Percentiles rank a stretch among this genome's conserved stretches.
phyloP scores from a whole-genome alignment of 1,284 basidiomycete species.

The Porphyrellus sp. region DNA sequence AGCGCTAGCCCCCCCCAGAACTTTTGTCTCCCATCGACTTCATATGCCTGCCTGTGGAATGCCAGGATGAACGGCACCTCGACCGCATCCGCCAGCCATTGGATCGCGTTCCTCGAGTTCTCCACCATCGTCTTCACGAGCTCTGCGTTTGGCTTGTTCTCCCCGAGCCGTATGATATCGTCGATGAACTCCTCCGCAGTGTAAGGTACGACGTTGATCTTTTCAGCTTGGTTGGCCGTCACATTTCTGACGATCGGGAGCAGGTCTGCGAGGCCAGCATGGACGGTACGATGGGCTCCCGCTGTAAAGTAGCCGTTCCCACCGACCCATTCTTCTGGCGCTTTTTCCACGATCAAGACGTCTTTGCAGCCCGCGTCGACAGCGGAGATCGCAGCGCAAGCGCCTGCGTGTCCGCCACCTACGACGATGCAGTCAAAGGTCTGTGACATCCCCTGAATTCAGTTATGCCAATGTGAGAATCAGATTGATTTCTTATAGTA shows the following conservation, averaged over 20 bases:
- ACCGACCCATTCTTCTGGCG: slow-evolving; percentile 59
- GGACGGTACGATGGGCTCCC: slow-evolving; percentile 60
- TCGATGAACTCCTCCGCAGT: slow-evolving; percentile 48
- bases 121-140: slow-evolving; percentile 55
- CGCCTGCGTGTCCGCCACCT: slow-evolving; percentile 67
- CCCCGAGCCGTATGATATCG: slow-evolving; percentile 60
- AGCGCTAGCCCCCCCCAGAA: slow-evolving; percentile 70
- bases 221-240: slow-evolving; percentile 39
- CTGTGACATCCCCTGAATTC: slow-evolving; percentile 14
- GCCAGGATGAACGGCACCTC: slow-evolving; percentile 56
- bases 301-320: slow-evolving; percentile 73
- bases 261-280: slow-evolving; percentile 55
- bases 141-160: slow-evolving; percentile 44
- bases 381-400: slow-evolving; percentile 61
- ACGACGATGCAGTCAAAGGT: slow-evolving; percentile 57
- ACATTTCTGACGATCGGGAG: slow-evolving; percentile 53
- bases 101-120: slow-evolving; percentile 50
- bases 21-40: slow-evolving; percentile 55
- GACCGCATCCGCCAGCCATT: slow-evolving; percentile 52
- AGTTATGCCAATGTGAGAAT: too few relatives aligned
- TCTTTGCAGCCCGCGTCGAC: slow-evolving; percentile 54
- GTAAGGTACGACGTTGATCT: slow-evolving; percentile 60
- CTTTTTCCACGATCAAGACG: slow-evolving; percentile 65
- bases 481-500: background rate
- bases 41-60: slow-evolving; percentile 65